Base-by-base conservation (phyloP, 177 flowering plant species). In the Vitis hybrid region DNA sequence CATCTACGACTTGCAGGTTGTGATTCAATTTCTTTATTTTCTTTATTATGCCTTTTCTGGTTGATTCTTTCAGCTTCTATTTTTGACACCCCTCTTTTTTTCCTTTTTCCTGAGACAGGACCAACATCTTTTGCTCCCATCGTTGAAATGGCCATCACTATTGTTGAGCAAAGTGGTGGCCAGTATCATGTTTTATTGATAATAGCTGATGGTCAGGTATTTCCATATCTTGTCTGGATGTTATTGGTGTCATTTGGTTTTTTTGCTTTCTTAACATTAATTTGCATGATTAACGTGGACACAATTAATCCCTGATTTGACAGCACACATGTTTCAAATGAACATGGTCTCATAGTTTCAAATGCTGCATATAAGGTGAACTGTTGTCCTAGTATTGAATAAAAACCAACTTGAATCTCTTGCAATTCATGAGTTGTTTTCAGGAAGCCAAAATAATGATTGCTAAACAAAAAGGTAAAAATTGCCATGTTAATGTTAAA, bases 81-180 rank as follows among this genome's bases (percentile, higher is more conserved):
- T 62, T 70, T 61, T 19, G 54, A 66, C 22, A 2, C 5, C 14
- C 16, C 14, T 3, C 56, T 29, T 50, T 58, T 59, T 11, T 50
- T 50, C 56, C 0, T 66, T 8, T 70, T 57, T 63, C 14, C 34
- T 66, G 66, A 58, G 51, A 49, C 84, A 93, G 98, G 98, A n/a
- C 98, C 98, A 9, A 93, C 98, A 61, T 93, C 98, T 45, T 93
- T 91, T 82, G 98, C 94, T 13, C 98, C 98, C n/a, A 76, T 89
- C 58, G 85, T 93, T 76, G 97, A 93, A 71, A 86, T 84, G 86
- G 98, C 90, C 12, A 86, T 81, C 9, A 86, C 87, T n/a, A 88
- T 91, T 59, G 98, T 91, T 29, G 91, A 93, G 67, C 78, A 85
- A 77, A 91, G 91, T 71, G 85, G 88, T 57, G 97, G 98, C 26